Evolutionary conservation across 2,329 filamentous ascomycete species (phyloP).

Genomic region (Ciborinia camelliae): DNA sequence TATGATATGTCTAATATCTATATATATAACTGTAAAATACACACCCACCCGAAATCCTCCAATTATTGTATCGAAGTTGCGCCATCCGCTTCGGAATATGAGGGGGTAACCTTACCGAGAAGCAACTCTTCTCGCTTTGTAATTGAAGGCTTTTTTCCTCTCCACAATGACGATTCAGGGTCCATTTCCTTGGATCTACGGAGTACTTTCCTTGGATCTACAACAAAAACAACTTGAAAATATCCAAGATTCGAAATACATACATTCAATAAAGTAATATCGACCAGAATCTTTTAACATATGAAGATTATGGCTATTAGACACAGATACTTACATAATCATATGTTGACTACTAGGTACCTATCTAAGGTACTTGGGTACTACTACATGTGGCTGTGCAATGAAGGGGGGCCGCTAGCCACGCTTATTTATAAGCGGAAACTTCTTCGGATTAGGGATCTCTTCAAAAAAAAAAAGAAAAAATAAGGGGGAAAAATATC

Average conservation of each 20-base stretch:
- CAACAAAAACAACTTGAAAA: background rate
- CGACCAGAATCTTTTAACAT: too few relatives aligned
- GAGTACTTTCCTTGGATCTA: too few relatives aligned
- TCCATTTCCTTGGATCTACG: slow-evolving; percentile 11
- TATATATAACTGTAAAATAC: background rate
- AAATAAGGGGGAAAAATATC: background rate
- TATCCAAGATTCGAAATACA: background rate
- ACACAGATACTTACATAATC: too few relatives aligned
- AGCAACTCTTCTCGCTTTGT: background rate
- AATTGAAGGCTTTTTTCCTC: background rate
- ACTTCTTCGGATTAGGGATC: background rate
- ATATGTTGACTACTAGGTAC: too few relatives aligned
- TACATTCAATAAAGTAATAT: background rate
- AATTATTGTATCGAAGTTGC: background rate
- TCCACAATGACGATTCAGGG: slow-evolving; percentile 13
- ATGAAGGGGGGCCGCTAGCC: too few relatives aligned
- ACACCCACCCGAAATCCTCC: background rate
- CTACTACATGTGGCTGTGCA: too few relatives aligned
- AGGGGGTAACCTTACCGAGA: too few relatives aligned
- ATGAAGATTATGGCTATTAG: too few relatives aligned
- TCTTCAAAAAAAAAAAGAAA: background rate
- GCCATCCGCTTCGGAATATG: background rate
- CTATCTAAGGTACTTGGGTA: too few relatives aligned
- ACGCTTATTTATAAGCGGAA: background rate
- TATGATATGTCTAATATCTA: too few relatives aligned